Conservation (phyloP, 257 asterid species). For the Rehmannia glutinosa region DNA sequence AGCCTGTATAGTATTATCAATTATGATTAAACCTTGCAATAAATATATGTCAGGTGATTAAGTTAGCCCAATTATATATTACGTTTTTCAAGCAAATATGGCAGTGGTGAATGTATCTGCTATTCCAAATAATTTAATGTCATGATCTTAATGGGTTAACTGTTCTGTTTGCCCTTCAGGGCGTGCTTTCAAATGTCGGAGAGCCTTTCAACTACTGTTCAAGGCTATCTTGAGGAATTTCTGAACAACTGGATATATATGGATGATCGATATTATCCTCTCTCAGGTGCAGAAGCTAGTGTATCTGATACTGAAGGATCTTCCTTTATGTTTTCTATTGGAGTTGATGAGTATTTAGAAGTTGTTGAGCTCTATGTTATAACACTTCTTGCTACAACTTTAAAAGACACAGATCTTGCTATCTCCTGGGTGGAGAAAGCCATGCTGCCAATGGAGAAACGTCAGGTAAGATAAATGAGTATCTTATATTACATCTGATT, state of each 20-base stretch:
- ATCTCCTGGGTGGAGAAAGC: slow-evolving; percentile 82
- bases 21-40: too few relatives aligned
- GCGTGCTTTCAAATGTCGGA: slow-evolving; percentile 62
- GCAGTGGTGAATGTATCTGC: too few relatives aligned
- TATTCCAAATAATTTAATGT: too few relatives aligned
- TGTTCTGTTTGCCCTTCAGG: slow-evolving; percentile 32
- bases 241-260: slow-evolving; percentile 54
- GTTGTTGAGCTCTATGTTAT: slow-evolving; percentile 77
- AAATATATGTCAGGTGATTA: too few relatives aligned
- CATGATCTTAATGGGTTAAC: slow-evolving; percentile 1
- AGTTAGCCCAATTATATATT: neutral
- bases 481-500: neutral
- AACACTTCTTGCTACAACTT: slow-evolving; percentile 45
- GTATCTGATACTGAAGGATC: slow-evolving; percentile 25
- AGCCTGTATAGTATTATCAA: too few relatives aligned
- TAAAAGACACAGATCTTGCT: slow-evolving; percentile 55
- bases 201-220: slow-evolving; percentile 40
- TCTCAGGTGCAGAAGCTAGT: slow-evolving; percentile 24
- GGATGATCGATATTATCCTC: slow-evolving; percentile 41
- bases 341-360: slow-evolving; percentile 55
- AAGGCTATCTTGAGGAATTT: slow-evolving; percentile 66
- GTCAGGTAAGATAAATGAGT: slow-evolving; percentile 58
- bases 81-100: too few relatives aligned
- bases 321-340: slow-evolving; percentile 33
- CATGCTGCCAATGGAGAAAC: slow-evolving; percentile 58